Evolutionary conservation across 345 rosid genomes (phyloP).

Genomic region (Gossypium rotundifolium): DNA sequence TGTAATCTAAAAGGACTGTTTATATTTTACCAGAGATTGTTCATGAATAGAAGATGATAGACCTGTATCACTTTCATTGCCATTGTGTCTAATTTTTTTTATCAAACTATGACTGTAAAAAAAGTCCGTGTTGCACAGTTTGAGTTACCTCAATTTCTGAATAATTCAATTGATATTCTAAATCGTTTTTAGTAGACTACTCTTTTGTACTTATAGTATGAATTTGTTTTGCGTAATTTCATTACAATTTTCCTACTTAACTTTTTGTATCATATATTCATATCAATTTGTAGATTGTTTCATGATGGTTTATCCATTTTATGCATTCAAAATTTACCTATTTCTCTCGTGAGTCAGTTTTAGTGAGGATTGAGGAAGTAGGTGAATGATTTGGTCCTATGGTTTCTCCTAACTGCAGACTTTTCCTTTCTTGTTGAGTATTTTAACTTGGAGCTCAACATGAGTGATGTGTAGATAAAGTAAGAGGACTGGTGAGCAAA

Average conservation of each 20-base stretch:
- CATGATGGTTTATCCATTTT: neutral
- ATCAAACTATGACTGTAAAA: too few relatives aligned
- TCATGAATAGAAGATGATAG: too few relatives aligned
- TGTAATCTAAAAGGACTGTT: too few relatives aligned
- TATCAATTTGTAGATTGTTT: conserved; percentile 1
- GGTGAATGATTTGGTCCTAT: neutral
- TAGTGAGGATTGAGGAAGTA: neutral
- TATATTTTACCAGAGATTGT: too few relatives aligned
- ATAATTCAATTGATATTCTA: too few relatives aligned
- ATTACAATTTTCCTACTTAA: neutral
- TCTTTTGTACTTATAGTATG: neutral
- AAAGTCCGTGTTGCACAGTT: too few relatives aligned
- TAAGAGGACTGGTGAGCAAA: neutral
- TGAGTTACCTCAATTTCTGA: too few relatives aligned
- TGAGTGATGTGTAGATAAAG: neutral
- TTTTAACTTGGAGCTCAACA: neutral
- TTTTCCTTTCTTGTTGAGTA: neutral
- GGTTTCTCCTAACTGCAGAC: neutral
- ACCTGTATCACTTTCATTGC: too few relatives aligned
- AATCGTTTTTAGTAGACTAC: neutral
- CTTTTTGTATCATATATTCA: neutral
- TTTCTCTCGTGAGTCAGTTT: too few relatives aligned
- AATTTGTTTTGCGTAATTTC: neutral
- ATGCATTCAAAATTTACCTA: too few relatives aligned
- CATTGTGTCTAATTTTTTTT: too few relatives aligned